Evolutionary conservation across 1,284 basidiomycete genomes (phyloP).

Genomic region (Heterobasidion occidentale): DNA sequence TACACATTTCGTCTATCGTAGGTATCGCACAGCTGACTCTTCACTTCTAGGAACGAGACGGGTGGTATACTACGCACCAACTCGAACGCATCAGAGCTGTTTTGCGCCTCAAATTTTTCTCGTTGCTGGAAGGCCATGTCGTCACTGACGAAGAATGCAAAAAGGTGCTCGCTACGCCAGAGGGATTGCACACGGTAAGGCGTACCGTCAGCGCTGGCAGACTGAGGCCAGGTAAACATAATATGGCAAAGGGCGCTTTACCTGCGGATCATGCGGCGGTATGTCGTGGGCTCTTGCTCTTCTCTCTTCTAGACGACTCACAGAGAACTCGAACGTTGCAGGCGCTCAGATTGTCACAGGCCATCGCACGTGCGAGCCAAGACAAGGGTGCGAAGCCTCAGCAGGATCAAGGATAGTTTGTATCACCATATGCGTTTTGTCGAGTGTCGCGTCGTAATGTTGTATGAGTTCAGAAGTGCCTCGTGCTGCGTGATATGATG

Average conservation of each 20-base stretch:
- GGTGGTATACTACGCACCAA: slow-evolving; percentile 75
- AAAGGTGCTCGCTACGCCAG: slow-evolving; percentile 37
- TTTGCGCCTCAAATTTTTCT: slow-evolving; percentile 82
- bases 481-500: neutral
- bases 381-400: neutral
- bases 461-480: too few relatives aligned
- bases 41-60: slow-evolving; percentile 61
- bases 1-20: slow-evolving; percentile 26
- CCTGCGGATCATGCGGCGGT: slow-evolving; percentile 76
- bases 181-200: slow-evolving; percentile 32
- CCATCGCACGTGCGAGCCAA: neutral
- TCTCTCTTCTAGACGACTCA: neutral
- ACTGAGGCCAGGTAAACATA: slow-evolving; percentile 62
- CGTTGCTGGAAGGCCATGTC: slow-evolving; percentile 67
- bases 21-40: neutral
- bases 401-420: neutral
- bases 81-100: slow-evolving; percentile 80
- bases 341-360: slow-evolving; percentile 37
- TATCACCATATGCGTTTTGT: too few relatives aligned
- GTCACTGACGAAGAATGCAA: slow-evolving; percentile 69
- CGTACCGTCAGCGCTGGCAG: slow-evolving; percentile 31
- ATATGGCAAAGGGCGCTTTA: slow-evolving; percentile 78
- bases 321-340: slow-evolving; percentile 14
- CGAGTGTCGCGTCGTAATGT: too few relatives aligned
- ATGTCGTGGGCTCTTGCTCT: slow-evolving; percentile 17